Conservation (phyloP, 2,329 filamentous ascomycete species). For the Alternaria rosae region DNA sequence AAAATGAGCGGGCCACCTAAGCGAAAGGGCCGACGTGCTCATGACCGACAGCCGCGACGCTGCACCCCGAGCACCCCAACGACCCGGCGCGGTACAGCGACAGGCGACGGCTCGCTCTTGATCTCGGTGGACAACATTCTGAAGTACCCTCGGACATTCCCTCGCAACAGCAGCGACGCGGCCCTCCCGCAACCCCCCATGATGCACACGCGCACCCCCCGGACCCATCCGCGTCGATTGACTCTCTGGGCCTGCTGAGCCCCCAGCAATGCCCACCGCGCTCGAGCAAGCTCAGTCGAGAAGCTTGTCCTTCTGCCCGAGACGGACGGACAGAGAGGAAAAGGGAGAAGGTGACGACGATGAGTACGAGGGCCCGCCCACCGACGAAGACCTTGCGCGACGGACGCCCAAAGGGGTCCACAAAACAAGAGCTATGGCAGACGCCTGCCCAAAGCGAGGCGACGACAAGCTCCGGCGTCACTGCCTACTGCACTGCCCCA, state of each 20-base stretch:
- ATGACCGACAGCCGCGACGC: slow-evolving; percentile 66
- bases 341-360: slow-evolving; percentile 65
- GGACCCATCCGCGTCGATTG: slow-evolving; percentile 62
- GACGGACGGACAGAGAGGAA: slow-evolving; percentile 65
- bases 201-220: slow-evolving; percentile 57
- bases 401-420: slow-evolving; percentile 71
- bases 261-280: slow-evolving; percentile 77
- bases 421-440: slow-evolving; percentile 91
- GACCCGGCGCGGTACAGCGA: slow-evolving; percentile 39
- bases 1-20: slow-evolving; percentile 44
- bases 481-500: slow-evolving; percentile 96
- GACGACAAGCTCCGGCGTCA: slow-evolving; percentile 89
- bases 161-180: slow-evolving; percentile 87
- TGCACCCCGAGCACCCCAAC: slow-evolving; percentile 33
- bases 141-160: slow-evolving; percentile 93
- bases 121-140: slow-evolving; percentile 94
- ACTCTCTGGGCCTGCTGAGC: slow-evolving; percentile 63
- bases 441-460: slow-evolving; percentile 83
- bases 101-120: slow-evolving; percentile 61
- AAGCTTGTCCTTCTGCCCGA: slow-evolving; percentile 96
- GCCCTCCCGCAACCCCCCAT: slow-evolving; percentile 66
- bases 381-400: slow-evolving; percentile 70
- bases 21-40: slow-evolving; percentile 48
- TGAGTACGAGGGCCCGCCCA: slow-evolving; percentile 66
- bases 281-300: slow-evolving; percentile 92